These are phyloP conservation scores for Leishmania amazonensis DNA, from an alignment of 208 protist genomes.

Conservation along the genomic window DNA sequence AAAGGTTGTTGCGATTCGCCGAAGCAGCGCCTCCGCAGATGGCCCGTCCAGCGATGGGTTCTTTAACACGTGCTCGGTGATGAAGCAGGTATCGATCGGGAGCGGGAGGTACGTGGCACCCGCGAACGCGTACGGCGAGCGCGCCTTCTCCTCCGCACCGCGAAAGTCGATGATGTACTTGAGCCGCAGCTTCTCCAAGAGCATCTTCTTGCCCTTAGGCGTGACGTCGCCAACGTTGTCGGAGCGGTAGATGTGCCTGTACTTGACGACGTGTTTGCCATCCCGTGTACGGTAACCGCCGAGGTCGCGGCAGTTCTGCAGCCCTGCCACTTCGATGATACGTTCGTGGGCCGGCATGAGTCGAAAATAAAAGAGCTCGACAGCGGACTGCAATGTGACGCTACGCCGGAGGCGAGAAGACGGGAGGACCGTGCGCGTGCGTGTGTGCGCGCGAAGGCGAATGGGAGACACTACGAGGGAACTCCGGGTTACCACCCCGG, in stretches of 20 bases:
- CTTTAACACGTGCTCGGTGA: constrained; percentile 4
- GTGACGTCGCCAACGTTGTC: constrained; percentile 30
- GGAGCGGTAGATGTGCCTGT: constrained; percentile 40
- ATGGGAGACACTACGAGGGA: not conserved
- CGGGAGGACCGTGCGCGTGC: not conserved
- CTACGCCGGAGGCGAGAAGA: not conserved
- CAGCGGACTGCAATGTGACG: not conserved
- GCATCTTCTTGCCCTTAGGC: constrained; percentile 15
- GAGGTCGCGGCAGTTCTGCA: constrained; percentile 51
- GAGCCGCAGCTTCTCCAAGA: constrained; percentile 31
- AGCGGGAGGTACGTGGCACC: constrained; percentile 24
- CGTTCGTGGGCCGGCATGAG: constrained; percentile 15
- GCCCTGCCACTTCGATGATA: constrained; percentile 11
- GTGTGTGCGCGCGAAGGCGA: not conserved
- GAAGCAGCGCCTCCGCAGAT: constrained; percentile 24
- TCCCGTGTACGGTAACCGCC: constrained; percentile 42
- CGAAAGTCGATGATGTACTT: constrained; percentile 50
- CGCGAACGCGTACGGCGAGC: constrained; percentile 11
- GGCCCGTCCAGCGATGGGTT: constrained; percentile 15
- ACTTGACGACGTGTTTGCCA: constrained; percentile 27
- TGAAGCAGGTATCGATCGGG: constrained; percentile 28
- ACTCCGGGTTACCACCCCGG: not conserved
- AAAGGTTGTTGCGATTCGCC: constrained; percentile 14
- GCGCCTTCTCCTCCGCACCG: constrained; percentile 20
- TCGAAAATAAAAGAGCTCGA: not conserved